These are phyloP conservation scores for Globisporangium sylvaticum DNA, from an alignment of 352 stramenopile species.

Conservation along the genomic window DNA sequence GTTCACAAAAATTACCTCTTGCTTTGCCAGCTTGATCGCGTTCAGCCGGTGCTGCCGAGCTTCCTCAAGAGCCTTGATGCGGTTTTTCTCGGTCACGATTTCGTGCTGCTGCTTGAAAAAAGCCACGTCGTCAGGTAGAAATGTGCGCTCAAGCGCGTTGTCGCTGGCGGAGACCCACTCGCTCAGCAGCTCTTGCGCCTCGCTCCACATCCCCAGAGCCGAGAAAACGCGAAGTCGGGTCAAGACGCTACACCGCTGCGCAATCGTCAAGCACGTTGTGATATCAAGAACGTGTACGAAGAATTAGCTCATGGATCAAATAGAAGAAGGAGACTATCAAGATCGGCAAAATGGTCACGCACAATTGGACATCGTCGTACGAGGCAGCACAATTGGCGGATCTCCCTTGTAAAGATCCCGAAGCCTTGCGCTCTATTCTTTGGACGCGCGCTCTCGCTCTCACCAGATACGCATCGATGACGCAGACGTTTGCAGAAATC, in stretches of 20 bases:
- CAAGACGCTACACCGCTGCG: conserved; percentile 8
- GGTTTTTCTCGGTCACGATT: not conserved
- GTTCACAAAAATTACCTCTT: conserved; percentile 5
- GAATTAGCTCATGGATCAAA: not conserved
- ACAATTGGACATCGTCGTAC: conserved; percentile 11
- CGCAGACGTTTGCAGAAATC: conserved; percentile 17
- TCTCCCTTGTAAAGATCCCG: not conserved
- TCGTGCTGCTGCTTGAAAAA: conserved; percentile 13
- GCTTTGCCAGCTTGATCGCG: conserved; percentile 10
- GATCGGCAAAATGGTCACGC: not conserved
- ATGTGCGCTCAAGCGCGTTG: not conserved
- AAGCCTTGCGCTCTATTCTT: conserved; percentile 6
- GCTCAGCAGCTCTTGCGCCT: conserved; percentile 12
- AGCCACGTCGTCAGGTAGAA: conserved; percentile 9
- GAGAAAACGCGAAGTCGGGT: conserved; percentile 13
- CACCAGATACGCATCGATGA: conserved; percentile 16
- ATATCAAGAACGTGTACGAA: not conserved
- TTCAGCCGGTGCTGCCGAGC: conserved; percentile 2
- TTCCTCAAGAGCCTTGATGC: not conserved
- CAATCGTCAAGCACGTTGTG: conserved; percentile 21
- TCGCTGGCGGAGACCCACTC: not conserved
- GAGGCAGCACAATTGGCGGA: not conserved
- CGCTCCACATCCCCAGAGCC: conserved; percentile 18
- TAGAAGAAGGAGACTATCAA: not conserved
- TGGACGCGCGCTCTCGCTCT: conserved; percentile 15